Base-by-base conservation (phyloP, 768 basidiomycete species). In the Hemileccinum rubropunctum region DNA sequence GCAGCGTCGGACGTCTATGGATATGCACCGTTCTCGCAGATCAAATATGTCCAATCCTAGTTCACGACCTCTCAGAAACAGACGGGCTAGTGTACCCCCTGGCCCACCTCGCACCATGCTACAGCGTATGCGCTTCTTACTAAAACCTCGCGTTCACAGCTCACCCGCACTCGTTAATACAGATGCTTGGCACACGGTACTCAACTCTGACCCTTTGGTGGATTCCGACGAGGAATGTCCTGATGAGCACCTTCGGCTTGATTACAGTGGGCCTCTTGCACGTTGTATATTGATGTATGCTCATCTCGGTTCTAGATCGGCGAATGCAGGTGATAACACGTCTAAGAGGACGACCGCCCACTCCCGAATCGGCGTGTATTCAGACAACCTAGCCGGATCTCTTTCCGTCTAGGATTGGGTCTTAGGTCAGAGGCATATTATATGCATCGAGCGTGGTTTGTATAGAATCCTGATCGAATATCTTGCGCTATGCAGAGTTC, bases 161-260 rank as follows among this genome's bases (percentile, higher is more conserved):
- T 55, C 38, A 58, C 35, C 37, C 28, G 23, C 23, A 23, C 23
- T 23, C 23, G 32, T 58, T 36, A 7, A 13, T 36, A 17, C 60
- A 91, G 88, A 89, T 61, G 83, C 88, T 14, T 90, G 84, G 84
- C 80, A 86, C 58, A 74, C 79, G 14, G 73, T 83, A 49, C 78
- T 74, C 45, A 80, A 77, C 27, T 79, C 80, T 33, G 88, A 91
- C 60, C 83, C 88, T n/a, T 71, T 90, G 26, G 68, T 75, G 43
- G 86, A 89, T 65, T 90, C 88, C 26, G 88, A 89, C 51, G 85
- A 87, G 37, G 85, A 87, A 60, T 68, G 71, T 42, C 76, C 72
- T 13, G 85, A 89, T 58, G 84, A 86, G 58, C 73, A 85, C 56
- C 71, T 78, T 32, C 77, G 82, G 28, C 70, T 78, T 41, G 88